Evolutionary conservation across 225 moss, liverwort and hornwort species (phyloP).

Genomic region (Pseudisothecium myosuroides): DNA sequence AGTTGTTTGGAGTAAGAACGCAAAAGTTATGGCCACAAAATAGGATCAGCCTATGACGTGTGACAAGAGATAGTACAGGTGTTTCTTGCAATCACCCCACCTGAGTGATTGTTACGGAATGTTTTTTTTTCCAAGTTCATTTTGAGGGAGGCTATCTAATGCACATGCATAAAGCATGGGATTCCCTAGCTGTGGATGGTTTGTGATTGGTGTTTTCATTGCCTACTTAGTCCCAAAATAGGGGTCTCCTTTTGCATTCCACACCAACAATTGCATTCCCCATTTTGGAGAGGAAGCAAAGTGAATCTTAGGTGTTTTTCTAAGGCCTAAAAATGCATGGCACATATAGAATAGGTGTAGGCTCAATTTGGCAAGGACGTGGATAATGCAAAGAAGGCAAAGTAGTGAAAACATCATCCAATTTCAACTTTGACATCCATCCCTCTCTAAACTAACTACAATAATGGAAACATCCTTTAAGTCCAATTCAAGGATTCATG

Average conservation of each 20-base stretch:
- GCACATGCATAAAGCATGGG: accelerated
- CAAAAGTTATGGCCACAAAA: too few relatives aligned
- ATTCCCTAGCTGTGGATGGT: not conserved
- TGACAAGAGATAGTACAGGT: too few relatives aligned
- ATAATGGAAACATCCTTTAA: too few relatives aligned
- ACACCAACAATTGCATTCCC: not conserved
- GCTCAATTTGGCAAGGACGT: not conserved
- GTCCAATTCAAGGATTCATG: not conserved
- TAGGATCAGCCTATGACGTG: too few relatives aligned
- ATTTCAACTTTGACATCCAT: not conserved
- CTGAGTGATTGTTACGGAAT: not conserved
- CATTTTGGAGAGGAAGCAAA: not conserved
- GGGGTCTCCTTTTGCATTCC: not conserved
- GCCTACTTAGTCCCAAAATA: too few relatives aligned
- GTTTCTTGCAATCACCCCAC: too few relatives aligned
- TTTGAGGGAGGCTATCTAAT: not conserved
- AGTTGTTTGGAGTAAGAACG: too few relatives aligned
- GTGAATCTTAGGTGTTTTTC: not conserved
- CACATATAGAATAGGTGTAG: not conserved
- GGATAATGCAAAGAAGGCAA: not conserved
- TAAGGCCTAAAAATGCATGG: accelerated
- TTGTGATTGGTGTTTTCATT: not conserved
- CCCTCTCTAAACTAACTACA: not conserved
- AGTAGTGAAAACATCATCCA: not conserved
- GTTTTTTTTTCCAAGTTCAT: not conserved